These are phyloP conservation scores for Bolboschoenus planiculmis DNA, from an alignment of 176 grass and related monocot genomes.

Conservation along the genomic window DNA sequence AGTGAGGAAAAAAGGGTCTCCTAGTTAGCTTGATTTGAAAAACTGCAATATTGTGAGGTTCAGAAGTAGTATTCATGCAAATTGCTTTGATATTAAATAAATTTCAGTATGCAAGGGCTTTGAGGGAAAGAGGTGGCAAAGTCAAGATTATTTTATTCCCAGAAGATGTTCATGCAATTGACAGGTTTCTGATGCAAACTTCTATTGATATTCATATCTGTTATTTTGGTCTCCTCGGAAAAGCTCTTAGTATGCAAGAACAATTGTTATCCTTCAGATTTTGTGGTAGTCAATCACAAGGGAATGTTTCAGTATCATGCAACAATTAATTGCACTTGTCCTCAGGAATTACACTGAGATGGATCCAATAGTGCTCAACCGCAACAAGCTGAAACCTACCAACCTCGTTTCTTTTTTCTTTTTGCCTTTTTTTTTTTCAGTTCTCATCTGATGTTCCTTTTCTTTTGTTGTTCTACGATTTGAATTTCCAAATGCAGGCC, in stretches of 20 bases:
- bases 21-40: not conserved
- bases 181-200: slow-evolving; percentile 55
- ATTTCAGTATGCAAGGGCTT: slow-evolving; percentile 48
- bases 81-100: not conserved
- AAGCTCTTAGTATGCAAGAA: not conserved
- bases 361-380: not conserved
- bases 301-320: not conserved
- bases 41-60: not conserved
- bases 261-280: not conserved
- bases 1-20: not conserved
- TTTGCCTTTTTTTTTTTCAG: not conserved
- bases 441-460: not conserved
- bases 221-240: not conserved
- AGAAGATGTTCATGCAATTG: slow-evolving; percentile 75
- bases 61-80: not conserved
- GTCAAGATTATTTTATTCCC: slow-evolving; percentile 81
- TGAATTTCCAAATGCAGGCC: slow-evolving; percentile 41
- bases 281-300: not conserved
- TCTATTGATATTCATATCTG: not conserved
- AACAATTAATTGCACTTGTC: not conserved
- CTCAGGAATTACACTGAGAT: not conserved
- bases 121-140: slow-evolving; percentile 76
- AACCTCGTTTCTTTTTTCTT: not conserved
- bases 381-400: not conserved
- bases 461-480: not conserved